Base-by-base conservation (phyloP, 768 basidiomycete species). In the Rhizopogon vinicolor region DNA sequence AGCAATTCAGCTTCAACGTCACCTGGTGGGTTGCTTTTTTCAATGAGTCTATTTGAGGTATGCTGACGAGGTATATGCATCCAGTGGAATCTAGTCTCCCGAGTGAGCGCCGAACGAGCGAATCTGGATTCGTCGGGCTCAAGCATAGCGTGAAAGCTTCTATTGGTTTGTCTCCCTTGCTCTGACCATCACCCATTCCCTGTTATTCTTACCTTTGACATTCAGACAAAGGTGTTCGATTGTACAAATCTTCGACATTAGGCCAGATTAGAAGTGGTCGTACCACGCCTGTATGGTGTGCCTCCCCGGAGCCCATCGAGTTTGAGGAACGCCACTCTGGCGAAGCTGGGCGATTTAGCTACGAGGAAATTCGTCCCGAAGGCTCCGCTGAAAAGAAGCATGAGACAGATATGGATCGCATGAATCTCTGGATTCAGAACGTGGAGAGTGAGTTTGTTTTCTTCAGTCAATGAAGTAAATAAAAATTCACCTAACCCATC, bases 391-490 rank as follows among this genome's bases (percentile, higher is more conserved):
- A 35, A 12, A 51, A 28, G 19, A 68, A 70, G 45, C 61, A 58
- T 18, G 66, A 70, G 44, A 59, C 67, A 3, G 70, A 68, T 13
- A 58, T 73, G 3, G 89, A 93, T 60, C 76, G 90, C 51, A 85
- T 93, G 86, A 79, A 83, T 1, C 72, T 87, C 51, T 93, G 91
- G 91, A 87, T 91, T 71, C 81, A 81, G 60, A 89, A 84, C 56
- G 87, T 91, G 14, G 90, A 93, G 71, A 86, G 91, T 91, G 67
- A 65, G 89, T 81, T 8, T 37, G 35, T 31, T 3, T 4, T 4
- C 39, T 22, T 55, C 44, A 9, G 19, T 37, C 1, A 5, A 31
- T 22, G 22, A 5, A 14, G n/a, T 62, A 43, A 52, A 25, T 25
- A 25, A 58, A 52, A 40, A 63, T 44, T 57, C 13, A 52, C 54